A percentile compares a stretch with the other conserved stretches of the same genome.
Evolutionary conservation across 192 early-diverging fungal species (phyloP).

Genomic region (Entomortierella beljakovae): DNA sequence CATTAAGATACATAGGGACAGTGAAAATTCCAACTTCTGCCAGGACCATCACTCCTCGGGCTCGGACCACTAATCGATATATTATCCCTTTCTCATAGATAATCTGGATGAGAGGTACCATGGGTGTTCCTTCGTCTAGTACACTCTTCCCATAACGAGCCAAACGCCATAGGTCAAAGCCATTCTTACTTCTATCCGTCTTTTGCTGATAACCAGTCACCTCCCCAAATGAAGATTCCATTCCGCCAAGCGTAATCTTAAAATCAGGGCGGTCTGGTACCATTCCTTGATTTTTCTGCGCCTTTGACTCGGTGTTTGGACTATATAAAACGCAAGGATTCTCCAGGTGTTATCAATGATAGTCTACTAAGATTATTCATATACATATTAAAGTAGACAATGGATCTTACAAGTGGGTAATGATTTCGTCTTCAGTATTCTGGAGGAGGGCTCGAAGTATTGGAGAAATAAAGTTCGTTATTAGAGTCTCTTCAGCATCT

Average conservation of each 20-base stretch:
- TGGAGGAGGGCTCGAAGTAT: constrained; percentile 6
- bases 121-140: constrained; percentile 5
- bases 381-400: constrained; percentile 5
- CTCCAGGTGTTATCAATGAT: no score
- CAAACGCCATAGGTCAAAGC: not conserved
- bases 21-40: constrained; percentile 16
- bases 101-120: constrained; percentile 14
- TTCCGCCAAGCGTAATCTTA: constrained; percentile 9
- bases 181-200: constrained; percentile 1
- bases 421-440: constrained; percentile 16
- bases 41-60: constrained; percentile 11
- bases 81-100: constrained; percentile 7
- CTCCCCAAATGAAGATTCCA: constrained; percentile 10
- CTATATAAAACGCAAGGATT: constrained; percentile 3
- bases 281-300: constrained; percentile 13
- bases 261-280: constrained; percentile 17
- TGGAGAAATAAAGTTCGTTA: constrained; percentile 9
- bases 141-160: constrained; percentile 7
- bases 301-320: constrained; percentile 14
- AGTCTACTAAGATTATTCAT: not conserved
- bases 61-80: constrained; percentile 3
- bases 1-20: constrained; percentile 7
- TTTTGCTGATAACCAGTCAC: constrained; percentile 1
- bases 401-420: constrained; percentile 14
- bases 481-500: constrained; percentile 15